These are phyloP conservation scores for Myriosclerotinia duriaeana DNA, from an alignment of 2,329 filamentous ascomycete species.

Conservation along the genomic window DNA sequence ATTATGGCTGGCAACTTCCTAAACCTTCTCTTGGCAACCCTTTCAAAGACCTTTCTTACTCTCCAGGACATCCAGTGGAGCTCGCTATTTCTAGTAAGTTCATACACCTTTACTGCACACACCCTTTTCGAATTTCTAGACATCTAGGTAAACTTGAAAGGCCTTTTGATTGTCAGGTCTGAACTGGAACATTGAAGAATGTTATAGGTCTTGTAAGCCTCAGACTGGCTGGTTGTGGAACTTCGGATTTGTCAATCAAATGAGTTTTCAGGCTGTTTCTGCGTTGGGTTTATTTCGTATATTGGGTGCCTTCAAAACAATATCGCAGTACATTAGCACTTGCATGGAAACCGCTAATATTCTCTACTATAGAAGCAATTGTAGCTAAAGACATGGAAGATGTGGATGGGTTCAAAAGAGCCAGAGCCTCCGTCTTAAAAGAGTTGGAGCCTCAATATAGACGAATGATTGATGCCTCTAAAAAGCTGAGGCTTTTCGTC, in stretches of 20 bases:
- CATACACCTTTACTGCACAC: background rate
- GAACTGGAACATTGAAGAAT: no score
- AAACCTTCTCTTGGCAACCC: constrained; percentile 16
- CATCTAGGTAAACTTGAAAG: no score
- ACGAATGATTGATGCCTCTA: constrained; percentile 18
- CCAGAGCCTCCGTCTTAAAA: constrained; percentile 9
- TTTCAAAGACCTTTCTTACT: background rate
- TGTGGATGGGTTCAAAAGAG: constrained; percentile 18
- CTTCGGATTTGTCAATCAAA: background rate
- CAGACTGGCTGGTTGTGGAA: background rate
- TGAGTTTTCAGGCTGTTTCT: background rate
- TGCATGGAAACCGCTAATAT: background rate
- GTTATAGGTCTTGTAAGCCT: no score
- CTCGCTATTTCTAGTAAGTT: constrained; percentile 19
- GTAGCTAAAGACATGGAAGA: constrained; percentile 13
- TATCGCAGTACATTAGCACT: no score
- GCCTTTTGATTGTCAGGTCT: no score
- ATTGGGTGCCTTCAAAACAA: no score
- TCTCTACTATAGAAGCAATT: background rate
- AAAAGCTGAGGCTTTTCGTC: constrained; percentile 17
- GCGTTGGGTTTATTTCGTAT: background rate
- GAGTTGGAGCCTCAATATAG: constrained; percentile 23
- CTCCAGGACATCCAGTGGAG: constrained; percentile 18
- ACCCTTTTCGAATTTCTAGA: no score
- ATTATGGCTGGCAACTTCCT: constrained; percentile 20